Evolutionary conservation across 805 yeast species (phyloP).

Genomic region (Spathaspora hagerdaliae): DNA sequence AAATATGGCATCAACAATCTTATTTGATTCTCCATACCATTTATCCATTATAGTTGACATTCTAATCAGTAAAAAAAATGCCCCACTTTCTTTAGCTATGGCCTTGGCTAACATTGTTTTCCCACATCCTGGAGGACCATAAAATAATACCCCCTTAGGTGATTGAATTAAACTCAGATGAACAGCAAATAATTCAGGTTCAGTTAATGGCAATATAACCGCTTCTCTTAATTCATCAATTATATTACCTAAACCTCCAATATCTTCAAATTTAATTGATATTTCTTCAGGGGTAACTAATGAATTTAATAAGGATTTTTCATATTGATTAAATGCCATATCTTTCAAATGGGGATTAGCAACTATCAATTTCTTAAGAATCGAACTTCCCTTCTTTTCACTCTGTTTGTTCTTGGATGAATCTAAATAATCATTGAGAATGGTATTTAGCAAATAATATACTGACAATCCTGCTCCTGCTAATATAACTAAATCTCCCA

Average conservation of each 20-base stretch:
- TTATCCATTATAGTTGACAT: slow-evolving; percentile 95
- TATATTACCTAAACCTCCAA: slow-evolving; percentile 84
- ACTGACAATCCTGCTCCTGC: slow-evolving; percentile 66
- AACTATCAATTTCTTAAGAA: slow-evolving; percentile 31
- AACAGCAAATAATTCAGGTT: slow-evolving; percentile 70
- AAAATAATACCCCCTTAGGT: slow-evolving; percentile 88
- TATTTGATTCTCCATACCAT: slow-evolving; percentile 96
- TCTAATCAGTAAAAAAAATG: slow-evolving; percentile 84
- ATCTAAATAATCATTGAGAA: slow-evolving; percentile 33
- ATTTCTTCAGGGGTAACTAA: slow-evolving; percentile 86
- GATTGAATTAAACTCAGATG: slow-evolving; percentile 73
- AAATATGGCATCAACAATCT: slow-evolving; percentile 88
- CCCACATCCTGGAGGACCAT: slow-evolving; percentile 98
- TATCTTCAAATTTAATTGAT: slow-evolving; percentile 67
- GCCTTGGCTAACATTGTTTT: slow-evolving; percentile 97
- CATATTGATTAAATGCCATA: slow-evolving; percentile 65
- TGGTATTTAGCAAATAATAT: slow-evolving; percentile 53
- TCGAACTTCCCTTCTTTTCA: slow-evolving; percentile 55
- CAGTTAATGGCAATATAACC: slow-evolving; percentile 75
- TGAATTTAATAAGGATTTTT: slow-evolving; percentile 67
- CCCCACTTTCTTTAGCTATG: slow-evolving; percentile 85
- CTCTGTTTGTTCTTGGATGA: slow-evolving; percentile 47
- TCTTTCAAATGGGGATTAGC: slow-evolving; percentile 56
- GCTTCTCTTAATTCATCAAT: slow-evolving; percentile 84
- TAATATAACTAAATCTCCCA: slow-evolving; percentile 39